Base-by-base conservation (phyloP, 306 rosid genomes). In the Castanea mollissima region DNA sequence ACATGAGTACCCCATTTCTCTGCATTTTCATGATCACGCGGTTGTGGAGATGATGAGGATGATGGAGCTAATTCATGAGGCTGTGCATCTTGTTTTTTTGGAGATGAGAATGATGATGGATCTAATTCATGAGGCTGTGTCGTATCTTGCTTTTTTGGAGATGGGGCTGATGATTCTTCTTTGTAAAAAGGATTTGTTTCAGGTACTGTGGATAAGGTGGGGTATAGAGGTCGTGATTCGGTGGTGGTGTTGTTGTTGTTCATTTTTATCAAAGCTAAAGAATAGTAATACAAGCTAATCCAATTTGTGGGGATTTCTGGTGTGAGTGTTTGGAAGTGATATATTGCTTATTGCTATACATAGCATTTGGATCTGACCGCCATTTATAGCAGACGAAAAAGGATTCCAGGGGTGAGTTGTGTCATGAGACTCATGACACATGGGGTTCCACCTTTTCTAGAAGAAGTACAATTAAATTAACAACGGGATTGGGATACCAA, bases 1-100 rank as follows among this genome's bases (percentile, higher is more conserved):
- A 83, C 44, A 23, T 86, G 85, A 27, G 87, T 86, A 7, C 87
- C 89, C 87, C 83, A 86, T 25, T 80, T 77, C 69, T 67, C 75
- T 11, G 58, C 31, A 27, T 49, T 67, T 5, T 62, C 77, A 1
- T 14, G 19, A 21, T 51, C 27, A 9, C 3, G 4, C 9, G 55
- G 9, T 10, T 74, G 71, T n/a, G 75, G 41, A 11, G 69, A 29
- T 1, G 85, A 69, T 16, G 79, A 5, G 21, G 81, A 9, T 5
- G 83, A 63, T 1, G 83, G 6, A 11, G 76, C 1, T 5, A 19
- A 27, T 21, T 27, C 20, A 65, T 64, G 52, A 63, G 38, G 4
- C 19, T 56, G 69, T 8, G 34, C 67, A 16, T 67, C 83, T 16
- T 35, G 67, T 69, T 49, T 44, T 71, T 32, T 56, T 18, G 38